Conservation (phyloP, 495 filamentous ascomycete species). For the Trypethelium eluteriae region DNA sequence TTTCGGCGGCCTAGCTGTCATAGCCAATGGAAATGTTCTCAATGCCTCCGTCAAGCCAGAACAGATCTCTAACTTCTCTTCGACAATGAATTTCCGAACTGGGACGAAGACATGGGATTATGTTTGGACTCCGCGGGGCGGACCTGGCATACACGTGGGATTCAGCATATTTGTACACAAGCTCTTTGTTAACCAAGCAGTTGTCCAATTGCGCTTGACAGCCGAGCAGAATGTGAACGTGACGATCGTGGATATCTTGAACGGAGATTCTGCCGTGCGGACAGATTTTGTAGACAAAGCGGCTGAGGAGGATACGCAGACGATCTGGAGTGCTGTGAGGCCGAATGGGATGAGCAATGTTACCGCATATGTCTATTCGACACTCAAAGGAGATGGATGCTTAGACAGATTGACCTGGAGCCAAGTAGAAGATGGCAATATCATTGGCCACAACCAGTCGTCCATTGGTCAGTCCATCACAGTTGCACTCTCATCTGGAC, state of each 20-base stretch:
- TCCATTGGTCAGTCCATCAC: slow-evolving; percentile 51
- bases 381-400: slow-evolving; percentile 33
- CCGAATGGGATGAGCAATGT: slow-evolving; percentile 50
- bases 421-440: slow-evolving; percentile 39
- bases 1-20: slow-evolving; percentile 55
- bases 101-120: slow-evolving; percentile 59
- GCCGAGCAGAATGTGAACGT: slow-evolving; percentile 43
- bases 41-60: slow-evolving; percentile 54
- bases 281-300: slow-evolving; percentile 47
- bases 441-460: slow-evolving; percentile 49
- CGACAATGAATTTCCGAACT: slow-evolving; percentile 54
- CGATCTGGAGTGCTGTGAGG: slow-evolving; percentile 51
- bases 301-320: slow-evolving; percentile 40
- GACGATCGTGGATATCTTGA: slow-evolving; percentile 51
- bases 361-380: slow-evolving; percentile 53
- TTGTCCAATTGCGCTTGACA: slow-evolving; percentile 51
- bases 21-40: slow-evolving; percentile 49
- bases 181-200: slow-evolving; percentile 53
- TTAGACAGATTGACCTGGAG: slow-evolving; percentile 44
- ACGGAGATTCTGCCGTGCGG: slow-evolving; percentile 52
- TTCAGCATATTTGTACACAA: slow-evolving; percentile 58
- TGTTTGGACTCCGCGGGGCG: slow-evolving; percentile 52
- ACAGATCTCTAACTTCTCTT: slow-evolving; percentile 54
- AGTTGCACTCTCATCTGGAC: slow-evolving; percentile 44
- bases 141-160: slow-evolving; percentile 45